Evolutionary conservation across 257 asterid species (phyloP).

Genomic region (Solanum stenotomum): DNA sequence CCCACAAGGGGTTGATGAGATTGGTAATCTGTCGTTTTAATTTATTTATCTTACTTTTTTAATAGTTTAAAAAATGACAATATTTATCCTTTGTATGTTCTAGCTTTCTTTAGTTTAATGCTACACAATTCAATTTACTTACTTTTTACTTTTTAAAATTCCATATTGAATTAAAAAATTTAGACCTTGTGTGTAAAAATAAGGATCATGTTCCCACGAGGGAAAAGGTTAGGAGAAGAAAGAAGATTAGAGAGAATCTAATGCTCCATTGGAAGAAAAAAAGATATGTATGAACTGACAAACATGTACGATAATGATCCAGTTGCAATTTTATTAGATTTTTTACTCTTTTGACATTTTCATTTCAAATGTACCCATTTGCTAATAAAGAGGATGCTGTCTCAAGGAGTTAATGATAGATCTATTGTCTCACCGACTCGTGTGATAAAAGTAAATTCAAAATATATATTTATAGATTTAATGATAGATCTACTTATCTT

Average conservation of each 20-base stretch:
- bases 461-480: background rate
- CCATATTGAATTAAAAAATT: background rate
- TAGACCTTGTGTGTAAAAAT: background rate
- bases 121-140: too few relatives aligned
- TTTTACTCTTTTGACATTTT: background rate
- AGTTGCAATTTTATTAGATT: background rate
- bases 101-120: too few relatives aligned
- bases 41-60: too few relatives aligned
- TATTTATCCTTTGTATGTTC: too few relatives aligned
- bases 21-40: background rate
- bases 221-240: background rate
- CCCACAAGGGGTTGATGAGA: background rate
- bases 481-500: background rate
- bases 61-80: fast-evolving
- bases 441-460: too few relatives aligned
- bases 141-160: too few relatives aligned
- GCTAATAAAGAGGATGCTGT: background rate
- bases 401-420: background rate
- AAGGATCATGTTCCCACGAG: background rate
- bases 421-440: background rate
- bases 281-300: background rate
- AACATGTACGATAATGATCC: background rate
- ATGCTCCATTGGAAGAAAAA: background rate
- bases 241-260: background rate
- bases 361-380: background rate